These are phyloP conservation scores for Leccinum huronense DNA, from an alignment of 1,284 basidiomycete genomes.

Conservation along the genomic window DNA sequence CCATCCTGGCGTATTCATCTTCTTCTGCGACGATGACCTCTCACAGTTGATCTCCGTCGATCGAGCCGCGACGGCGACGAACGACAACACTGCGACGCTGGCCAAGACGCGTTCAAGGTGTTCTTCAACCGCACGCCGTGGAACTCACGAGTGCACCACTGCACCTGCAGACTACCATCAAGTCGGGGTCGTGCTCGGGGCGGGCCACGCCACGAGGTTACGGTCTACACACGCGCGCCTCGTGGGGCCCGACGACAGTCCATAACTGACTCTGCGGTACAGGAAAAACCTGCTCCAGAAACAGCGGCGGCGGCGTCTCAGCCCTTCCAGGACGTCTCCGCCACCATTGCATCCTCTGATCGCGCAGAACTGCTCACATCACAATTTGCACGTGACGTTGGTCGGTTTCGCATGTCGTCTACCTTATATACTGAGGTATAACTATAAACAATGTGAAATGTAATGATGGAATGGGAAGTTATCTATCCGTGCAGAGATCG, in stretches of 20 bases:
- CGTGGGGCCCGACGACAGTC: constrained; percentile 24
- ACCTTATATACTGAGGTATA: neutral
- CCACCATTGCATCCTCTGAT: constrained; percentile 3
- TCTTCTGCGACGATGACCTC: constrained; percentile 36
- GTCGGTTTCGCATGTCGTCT: too few species aligned
- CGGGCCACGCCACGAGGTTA: constrained; percentile 6
- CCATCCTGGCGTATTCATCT: constrained; percentile 29
- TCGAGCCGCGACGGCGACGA: constrained; percentile 22
- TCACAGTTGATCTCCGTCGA: constrained; percentile 43
- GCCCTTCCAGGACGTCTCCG: constrained; percentile 1
- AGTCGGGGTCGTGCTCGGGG: neutral
- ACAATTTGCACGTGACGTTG: too few species aligned
- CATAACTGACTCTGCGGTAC: constrained; percentile 2
- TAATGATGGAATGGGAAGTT: constrained; percentile 3
- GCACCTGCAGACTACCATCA: constrained; percentile 12
- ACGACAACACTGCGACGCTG: constrained; percentile 31
- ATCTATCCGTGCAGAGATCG: neutral
- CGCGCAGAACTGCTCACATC: constrained; percentile 48
- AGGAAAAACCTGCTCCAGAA: neutral
- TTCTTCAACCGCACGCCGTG: constrained; percentile 29
- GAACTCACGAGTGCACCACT: constrained; percentile 20
- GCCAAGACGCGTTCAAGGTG: constrained; percentile 31
- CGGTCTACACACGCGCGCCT: constrained; percentile 29
- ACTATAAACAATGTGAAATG: constrained; percentile 1
- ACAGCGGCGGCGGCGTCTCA: constrained; percentile 3